Base-by-base conservation (phyloP, 2,329 filamentous ascomycete genomes). In the Calycina herbarum region DNA sequence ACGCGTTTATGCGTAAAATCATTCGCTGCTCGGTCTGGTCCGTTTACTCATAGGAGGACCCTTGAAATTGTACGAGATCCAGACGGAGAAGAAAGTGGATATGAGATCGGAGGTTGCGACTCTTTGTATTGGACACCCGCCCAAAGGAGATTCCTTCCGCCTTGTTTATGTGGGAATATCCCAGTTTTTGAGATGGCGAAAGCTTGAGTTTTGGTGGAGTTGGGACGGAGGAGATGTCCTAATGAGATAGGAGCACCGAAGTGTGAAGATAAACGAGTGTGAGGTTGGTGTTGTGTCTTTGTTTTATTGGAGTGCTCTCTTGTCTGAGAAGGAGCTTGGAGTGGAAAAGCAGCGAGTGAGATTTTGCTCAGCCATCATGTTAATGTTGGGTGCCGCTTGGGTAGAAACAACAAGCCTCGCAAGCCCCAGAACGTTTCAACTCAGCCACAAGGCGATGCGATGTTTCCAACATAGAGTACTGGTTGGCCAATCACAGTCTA, bases 231-330 rank as follows among this genome's bases (percentile, higher is more conserved):
- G 24, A 24, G 10, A 45, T 10, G 45, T 51, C 45, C 20, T 4
- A 20, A 24, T 51, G n/a, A 17, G 45, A 24, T 8, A 6, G n/a
- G n/a, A 27, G 45, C 10, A 24, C 20, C 45, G 20, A 51, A 24
- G n/a, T 48, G n/a, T 51, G 45, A 24, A 57, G 27, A 57, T 31
- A 31, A 57, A 57, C 56, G 27, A 31, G 27, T 57, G 56, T 31
- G 27, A 33, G 24, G 56, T 57, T 57, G 38, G 57, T 35, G 11
- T 48, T 59, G 54, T 40, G 27, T 63, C 38, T 60, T 66, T 59
- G 57, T 59, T 35, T 59, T 40, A 59, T 59, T 42, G 17, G 57
- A 40, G 31, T 40, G 33, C 7, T 24, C 11, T 57, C 15, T 33
- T 15, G 54, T 29, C 17, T 29, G 54, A 31, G 54, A 35, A 57